Evolutionary conservation across 2,329 filamentous ascomycete species (phyloP).

Genomic region (Aspergillus niger): DNA sequence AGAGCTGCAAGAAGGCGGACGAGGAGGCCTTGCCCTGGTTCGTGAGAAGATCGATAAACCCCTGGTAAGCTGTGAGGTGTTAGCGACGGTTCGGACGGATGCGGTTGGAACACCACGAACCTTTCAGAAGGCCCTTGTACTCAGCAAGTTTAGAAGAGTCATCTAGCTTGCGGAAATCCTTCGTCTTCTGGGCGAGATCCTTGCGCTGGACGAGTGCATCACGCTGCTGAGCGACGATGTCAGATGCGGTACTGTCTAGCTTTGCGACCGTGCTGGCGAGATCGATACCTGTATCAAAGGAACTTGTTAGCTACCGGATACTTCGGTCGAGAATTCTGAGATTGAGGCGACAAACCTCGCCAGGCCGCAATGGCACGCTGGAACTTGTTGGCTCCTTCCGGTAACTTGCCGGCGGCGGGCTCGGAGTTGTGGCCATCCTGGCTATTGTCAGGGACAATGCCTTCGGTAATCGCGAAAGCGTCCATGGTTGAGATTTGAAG

Average conservation of each 20-base stretch:
- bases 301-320: slow-evolving; percentile 6
- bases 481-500: slow-evolving; percentile 40
- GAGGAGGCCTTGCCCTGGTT: slow-evolving; percentile 95
- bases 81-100: slow-evolving; percentile 6
- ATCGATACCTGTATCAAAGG: slow-evolving; percentile 68
- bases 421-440: slow-evolving; percentile 30
- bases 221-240: slow-evolving; percentile 88
- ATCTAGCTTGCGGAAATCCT: slow-evolving; percentile 93
- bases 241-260: slow-evolving; percentile 90
- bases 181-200: slow-evolving; percentile 97
- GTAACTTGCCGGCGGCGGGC: slow-evolving; percentile 32
- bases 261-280: slow-evolving; percentile 78
- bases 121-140: slow-evolving; percentile 86
- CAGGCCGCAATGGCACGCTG: slow-evolving; percentile 94
- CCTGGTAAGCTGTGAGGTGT: slow-evolving; percentile 74
- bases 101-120: slow-evolving; percentile 46
- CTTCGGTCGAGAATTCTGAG: neutral
- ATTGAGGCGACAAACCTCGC: slow-evolving; percentile 67
- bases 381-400: slow-evolving; percentile 82
- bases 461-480: slow-evolving; percentile 45
- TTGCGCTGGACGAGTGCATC: slow-evolving; percentile 96
- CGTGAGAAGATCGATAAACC: slow-evolving; percentile 93
- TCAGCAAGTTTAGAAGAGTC: slow-evolving; percentile 83
- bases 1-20: slow-evolving; percentile 87
- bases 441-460: slow-evolving; percentile 36